A percentile compares a stretch with the other conserved stretches of the same genome.
These are phyloP conservation scores for Tuber indicum DNA, from an alignment of 495 filamentous ascomycete genomes.

Conservation along the genomic window DNA sequence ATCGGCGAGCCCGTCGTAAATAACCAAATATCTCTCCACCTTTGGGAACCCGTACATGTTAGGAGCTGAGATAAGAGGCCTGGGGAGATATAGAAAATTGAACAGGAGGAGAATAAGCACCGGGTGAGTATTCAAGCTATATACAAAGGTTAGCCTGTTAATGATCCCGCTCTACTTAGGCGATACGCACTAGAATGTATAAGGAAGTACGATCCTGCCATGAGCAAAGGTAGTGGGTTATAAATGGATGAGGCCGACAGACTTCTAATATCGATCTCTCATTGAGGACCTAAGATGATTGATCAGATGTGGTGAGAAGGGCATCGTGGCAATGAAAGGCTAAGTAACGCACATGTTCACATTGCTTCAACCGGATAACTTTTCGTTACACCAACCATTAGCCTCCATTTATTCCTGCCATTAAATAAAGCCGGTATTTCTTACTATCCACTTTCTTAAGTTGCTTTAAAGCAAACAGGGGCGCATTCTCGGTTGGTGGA, in stretches of 20 bases:
- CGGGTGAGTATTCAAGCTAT: slow-evolving; percentile 41
- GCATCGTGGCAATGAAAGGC: background rate
- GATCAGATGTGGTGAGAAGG: slow-evolving; percentile 6
- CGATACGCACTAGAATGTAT: slow-evolving; percentile 72
- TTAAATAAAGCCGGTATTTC: slow-evolving; percentile 28
- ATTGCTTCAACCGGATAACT: slow-evolving; percentile 95
- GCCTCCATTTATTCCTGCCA: slow-evolving; percentile 21
- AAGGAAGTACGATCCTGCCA: slow-evolving; percentile 84
- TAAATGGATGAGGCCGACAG: slow-evolving; percentile 89
- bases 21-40: slow-evolving; percentile 96
- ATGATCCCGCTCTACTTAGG: slow-evolving; percentile 10
- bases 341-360: slow-evolving; percentile 70
- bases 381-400: slow-evolving; percentile 33
- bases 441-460: slow-evolving; percentile 77
- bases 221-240: slow-evolving; percentile 80
- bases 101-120: slow-evolving; percentile 16
- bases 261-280: slow-evolving; percentile 81
- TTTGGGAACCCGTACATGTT: slow-evolving; percentile 16
- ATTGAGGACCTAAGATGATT: slow-evolving; percentile 50
- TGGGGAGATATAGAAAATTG: background rate
- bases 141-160: slow-evolving; percentile 22
- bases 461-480: slow-evolving; percentile 90
- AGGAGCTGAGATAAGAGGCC: slow-evolving; percentile 9
- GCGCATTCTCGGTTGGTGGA: slow-evolving; percentile 44
- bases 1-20: slow-evolving; percentile 73